phyloP scores from a whole-genome alignment of 2,329 filamentous ascomycete species.

The Aspergillus calidoustus region DNA sequence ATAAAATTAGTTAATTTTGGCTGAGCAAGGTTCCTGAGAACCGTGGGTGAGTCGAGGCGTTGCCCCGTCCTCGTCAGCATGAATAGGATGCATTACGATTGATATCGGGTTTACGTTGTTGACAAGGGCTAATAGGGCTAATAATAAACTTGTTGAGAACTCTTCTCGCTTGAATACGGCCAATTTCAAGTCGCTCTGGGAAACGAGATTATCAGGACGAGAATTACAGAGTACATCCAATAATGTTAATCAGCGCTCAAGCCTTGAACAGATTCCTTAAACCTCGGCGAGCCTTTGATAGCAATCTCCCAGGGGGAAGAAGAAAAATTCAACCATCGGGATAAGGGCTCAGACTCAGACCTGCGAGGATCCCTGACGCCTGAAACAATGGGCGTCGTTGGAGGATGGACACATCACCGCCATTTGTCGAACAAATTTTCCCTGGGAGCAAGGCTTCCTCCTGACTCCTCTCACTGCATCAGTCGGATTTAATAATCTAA shows the following conservation, averaged over 20 bases:
- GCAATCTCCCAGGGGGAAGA: slow-evolving; percentile 5
- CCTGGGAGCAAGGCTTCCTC: neutral
- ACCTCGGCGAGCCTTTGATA: neutral
- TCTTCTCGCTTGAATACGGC: too few species aligned
- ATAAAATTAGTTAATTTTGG: neutral
- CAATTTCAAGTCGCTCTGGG: too few species aligned
- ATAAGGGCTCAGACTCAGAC: slow-evolving; percentile 2
- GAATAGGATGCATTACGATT: neutral
- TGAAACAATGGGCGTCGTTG: slow-evolving; percentile 25
- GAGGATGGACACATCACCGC: slow-evolving; percentile 25
- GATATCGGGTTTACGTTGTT: neutral
- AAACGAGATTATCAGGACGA: neutral
- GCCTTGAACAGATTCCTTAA: neutral
- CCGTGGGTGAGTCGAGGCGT: neutral
- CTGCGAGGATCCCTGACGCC: slow-evolving; percentile 15
- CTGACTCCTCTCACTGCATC: slow-evolving; percentile 20
- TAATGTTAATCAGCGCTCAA: neutral
- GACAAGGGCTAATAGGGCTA: neutral
- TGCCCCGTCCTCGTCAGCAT: neutral
- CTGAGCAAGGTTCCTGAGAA: neutral
- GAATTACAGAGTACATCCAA: slow-evolving; percentile 4
- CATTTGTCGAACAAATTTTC: slow-evolving; percentile 14
- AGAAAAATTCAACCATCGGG: slow-evolving; percentile 2
- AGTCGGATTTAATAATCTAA: neutral
- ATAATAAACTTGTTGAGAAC: too few species aligned